Evolutionary conservation across 352 stramenopile genomes (phyloP).

Genomic region (Phytopythium ostracodes): DNA sequence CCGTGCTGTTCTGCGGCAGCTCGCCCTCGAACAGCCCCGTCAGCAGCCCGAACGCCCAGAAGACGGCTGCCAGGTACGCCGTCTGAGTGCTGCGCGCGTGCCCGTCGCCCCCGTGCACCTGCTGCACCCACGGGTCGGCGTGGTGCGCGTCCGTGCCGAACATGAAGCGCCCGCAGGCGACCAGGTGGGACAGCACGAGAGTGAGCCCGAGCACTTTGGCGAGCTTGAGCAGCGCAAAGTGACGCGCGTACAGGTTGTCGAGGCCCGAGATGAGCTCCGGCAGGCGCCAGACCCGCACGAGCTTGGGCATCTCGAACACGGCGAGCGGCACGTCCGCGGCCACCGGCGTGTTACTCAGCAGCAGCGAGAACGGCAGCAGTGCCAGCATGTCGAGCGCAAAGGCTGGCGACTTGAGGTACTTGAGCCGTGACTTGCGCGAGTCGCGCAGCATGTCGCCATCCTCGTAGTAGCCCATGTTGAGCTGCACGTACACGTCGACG

Average conservation of each 20-base stretch:
- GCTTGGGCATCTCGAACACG: constrained; percentile 52
- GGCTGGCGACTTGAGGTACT: constrained; percentile 51
- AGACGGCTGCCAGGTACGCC: constrained; percentile 55
- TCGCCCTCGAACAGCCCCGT: constrained; percentile 58
- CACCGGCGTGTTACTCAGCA: constrained; percentile 10
- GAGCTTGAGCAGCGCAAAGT: constrained; percentile 59
- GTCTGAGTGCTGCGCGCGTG: constrained; percentile 6
- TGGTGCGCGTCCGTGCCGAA: constrained; percentile 41
- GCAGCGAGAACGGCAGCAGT: constrained; percentile 43
- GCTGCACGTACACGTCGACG: constrained; percentile 62
- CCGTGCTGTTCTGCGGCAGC: constrained; percentile 34
- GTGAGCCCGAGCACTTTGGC: constrained; percentile 48
- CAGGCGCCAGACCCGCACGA: constrained; percentile 43
- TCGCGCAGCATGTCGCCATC: constrained; percentile 64
- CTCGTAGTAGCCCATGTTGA: constrained; percentile 74
- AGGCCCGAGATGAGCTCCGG: constrained; percentile 49
- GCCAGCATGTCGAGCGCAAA: constrained; percentile 51
- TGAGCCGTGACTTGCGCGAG: constrained; percentile 43
- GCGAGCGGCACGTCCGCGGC: constrained; percentile 14
- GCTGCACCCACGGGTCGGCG: constrained; percentile 26
- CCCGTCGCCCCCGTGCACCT: constrained; percentile 1
- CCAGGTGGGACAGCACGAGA: constrained; percentile 43
- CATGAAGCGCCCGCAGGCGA: constrained; percentile 45
- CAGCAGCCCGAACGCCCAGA: constrained; percentile 64
- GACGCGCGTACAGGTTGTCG: constrained; percentile 58